phyloP scores from a whole-genome alignment of 2,329 filamentous ascomycete genomes.

The Coleophoma cylindrospora region DNA sequence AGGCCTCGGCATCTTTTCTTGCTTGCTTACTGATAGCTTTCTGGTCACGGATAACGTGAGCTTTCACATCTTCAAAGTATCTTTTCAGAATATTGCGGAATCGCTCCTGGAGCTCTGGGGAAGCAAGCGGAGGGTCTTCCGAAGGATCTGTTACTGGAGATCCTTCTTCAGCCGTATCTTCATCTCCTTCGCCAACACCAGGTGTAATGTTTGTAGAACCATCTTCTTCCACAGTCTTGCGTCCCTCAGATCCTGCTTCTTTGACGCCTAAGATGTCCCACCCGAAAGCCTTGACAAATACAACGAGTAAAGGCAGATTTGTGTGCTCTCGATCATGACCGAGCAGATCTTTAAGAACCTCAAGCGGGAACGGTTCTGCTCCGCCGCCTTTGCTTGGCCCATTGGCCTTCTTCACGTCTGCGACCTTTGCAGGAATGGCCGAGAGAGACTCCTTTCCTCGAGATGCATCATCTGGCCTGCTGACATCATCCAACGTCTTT shows the following conservation, averaged over 20 bases:
- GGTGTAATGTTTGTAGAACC: conserved; percentile 52
- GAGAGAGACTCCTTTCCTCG: conserved; percentile 38
- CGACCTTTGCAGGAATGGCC: conserved; percentile 53
- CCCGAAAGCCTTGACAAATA: conserved; percentile 93
- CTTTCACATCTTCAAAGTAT: conserved; percentile 91
- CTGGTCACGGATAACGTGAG: conserved; percentile 84
- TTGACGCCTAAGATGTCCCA: conserved; percentile 92
- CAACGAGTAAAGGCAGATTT: conserved; percentile 85
- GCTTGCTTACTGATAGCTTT: conserved; percentile 82
- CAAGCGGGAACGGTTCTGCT: conserved; percentile 88
- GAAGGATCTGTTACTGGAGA: conserved; percentile 34
- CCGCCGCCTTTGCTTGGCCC: conserved; percentile 57
- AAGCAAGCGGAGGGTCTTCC: conserved; percentile 69
- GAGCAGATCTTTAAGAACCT: conserved; percentile 95
- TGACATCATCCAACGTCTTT: conserved; percentile 69
- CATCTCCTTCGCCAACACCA: conserved; percentile 33
- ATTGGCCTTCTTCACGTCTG: conserved; percentile 49
- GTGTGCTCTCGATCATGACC: conserved; percentile 89
- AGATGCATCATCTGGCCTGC: conserved; percentile 56
- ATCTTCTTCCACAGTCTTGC: conserved; percentile 80
- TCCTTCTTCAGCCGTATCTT: conserved; percentile 45
- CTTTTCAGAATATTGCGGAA: conserved; percentile 81
- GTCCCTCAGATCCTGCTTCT: conserved; percentile 65
- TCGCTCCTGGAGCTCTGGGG: conserved; percentile 73
- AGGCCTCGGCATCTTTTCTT: conserved; percentile 93